Conservation (phyloP, 441 rosid species). For the Gossypium davidsonii region DNA sequence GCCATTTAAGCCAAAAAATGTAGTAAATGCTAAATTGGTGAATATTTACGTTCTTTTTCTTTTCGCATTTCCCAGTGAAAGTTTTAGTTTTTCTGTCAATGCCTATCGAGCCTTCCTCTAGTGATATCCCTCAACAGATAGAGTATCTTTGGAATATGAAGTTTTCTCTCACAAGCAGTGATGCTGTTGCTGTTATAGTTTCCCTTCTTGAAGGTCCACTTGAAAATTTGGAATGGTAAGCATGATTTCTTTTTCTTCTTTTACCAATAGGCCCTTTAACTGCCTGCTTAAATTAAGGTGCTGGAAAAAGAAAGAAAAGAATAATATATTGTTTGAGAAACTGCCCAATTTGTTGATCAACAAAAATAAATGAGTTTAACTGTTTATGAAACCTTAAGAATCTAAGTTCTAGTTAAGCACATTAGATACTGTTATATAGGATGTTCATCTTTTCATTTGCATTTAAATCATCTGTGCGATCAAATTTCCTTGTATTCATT, state of each 20-base stretch:
- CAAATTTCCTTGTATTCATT: slow-evolving; percentile 3
- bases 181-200: slow-evolving; percentile 58
- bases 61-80: slow-evolving; percentile 47
- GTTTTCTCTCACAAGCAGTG: slow-evolving; percentile 61
- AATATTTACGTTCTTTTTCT: neutral
- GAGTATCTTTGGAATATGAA: slow-evolving; percentile 84
- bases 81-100: slow-evolving; percentile 80
- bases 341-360: neutral
- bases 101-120: slow-evolving; percentile 79
- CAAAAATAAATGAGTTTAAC: neutral
- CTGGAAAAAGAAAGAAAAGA: neutral
- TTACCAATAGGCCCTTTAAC: neutral
- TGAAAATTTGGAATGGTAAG: slow-evolving; percentile 71
- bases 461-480: neutral
- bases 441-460: neutral
- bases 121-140: slow-evolving; percentile 63
- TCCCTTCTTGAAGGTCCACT: slow-evolving; percentile 79
- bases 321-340: neutral
- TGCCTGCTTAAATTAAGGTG: neutral
- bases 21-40: neutral
- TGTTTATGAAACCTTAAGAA: neutral
- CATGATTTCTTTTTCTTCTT: slow-evolving; percentile 19
- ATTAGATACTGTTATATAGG: neutral
- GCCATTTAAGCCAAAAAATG: neutral
- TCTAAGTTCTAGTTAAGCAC: neutral